Evolutionary conservation across 805 yeast genomes (phyloP).

Genomic region (Metschnikowia corniflorae): DNA sequence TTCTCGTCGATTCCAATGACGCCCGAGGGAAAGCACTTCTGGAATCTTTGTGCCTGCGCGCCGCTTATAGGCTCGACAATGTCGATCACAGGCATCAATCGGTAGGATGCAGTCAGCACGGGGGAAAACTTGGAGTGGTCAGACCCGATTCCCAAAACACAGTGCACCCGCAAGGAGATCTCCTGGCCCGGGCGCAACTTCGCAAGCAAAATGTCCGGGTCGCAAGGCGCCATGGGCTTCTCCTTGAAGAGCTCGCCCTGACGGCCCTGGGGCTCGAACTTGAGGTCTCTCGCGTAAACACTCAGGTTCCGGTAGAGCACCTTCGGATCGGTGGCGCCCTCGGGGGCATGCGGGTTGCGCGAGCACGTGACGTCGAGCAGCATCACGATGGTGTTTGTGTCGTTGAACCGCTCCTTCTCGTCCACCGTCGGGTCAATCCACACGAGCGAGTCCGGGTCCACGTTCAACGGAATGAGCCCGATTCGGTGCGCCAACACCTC

Average conservation of each 20-base stretch:
- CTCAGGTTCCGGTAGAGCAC: constrained; percentile 78
- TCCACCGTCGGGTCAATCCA: constrained; percentile 74
- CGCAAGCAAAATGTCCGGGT: constrained; percentile 86
- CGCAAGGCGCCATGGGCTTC: constrained; percentile 68
- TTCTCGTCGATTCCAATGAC: constrained; percentile 71
- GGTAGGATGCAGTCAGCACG: constrained; percentile 92
- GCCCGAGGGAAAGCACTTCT: constrained; percentile 89
- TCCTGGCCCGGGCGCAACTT: constrained; percentile 97
- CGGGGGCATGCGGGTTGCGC: constrained; percentile 78
- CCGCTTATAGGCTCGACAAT: constrained; percentile 74
- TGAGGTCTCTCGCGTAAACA: constrained; percentile 85
- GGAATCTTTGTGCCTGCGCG: constrained; percentile 70
- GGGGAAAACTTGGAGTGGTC: constrained; percentile 99
- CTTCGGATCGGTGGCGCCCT: constrained; percentile 74
- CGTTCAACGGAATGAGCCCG: constrained; percentile 85
- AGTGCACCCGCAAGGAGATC: constrained; percentile 83
- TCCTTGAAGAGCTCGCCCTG: constrained; percentile 70
- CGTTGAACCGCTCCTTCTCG: constrained; percentile 67
- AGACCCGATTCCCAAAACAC: constrained; percentile 84
- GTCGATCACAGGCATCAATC: constrained; percentile 84
- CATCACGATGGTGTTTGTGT: constrained; percentile 84
- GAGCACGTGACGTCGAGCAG: constrained; percentile 80
- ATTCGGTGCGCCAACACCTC: constrained; percentile 95
- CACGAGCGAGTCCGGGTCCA: constrained; percentile 82
- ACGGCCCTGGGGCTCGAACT: constrained; percentile 87